Base-by-base conservation (phyloP, 2,329 filamentous ascomycete species). In the Amylocarpus encephaloides region DNA sequence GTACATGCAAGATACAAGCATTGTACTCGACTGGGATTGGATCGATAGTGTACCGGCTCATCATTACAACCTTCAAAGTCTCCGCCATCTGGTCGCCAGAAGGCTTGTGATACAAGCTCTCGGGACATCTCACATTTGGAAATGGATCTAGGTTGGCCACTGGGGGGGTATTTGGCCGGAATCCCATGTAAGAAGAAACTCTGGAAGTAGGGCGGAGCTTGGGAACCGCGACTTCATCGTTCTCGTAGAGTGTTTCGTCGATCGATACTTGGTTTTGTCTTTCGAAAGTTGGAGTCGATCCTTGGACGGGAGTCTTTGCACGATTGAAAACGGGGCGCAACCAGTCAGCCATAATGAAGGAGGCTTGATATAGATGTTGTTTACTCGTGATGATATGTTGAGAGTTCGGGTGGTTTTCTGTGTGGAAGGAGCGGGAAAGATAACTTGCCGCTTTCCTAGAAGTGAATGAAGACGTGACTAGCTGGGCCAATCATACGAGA, bases 11-110 rank as follows among this genome's bases (percentile, higher is more conserved):
- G 15, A 67, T 63, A 40, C 56, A 60, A 26, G 58, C 59, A 32
- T 66, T 67, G 35, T 65, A 64, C 33, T 64, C 52, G 2, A 60
- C 50, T 2, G 64, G 64, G 3, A 67, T 39, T 1, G 62, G 48
- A 0, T 56, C 49, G 18, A 60, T 46, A 2, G 48, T 54, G n/a
- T 50, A 55, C 41, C 59, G 53, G 12, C 53, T 64, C 64, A 67
- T 66, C 63, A 66, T 64, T 2, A 62, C 54, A 1, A 64, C 61
- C 45, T 65, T 61, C 5, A 66, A 46, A 18, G 60, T 63, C 39
- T 66, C 64, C 0, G 56, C 62, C 55, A 65, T 61, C 39, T 52
- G 63, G 45, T 63, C 58, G 9, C 47, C 39, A 1, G 62, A 64
- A n/a, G 64, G 64, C 30, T 59, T 63, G 42, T 65, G 50, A 40